Evolutionary conservation across 257 asterid species (phyloP).

Genomic region (Cruciata laevipes): DNA sequence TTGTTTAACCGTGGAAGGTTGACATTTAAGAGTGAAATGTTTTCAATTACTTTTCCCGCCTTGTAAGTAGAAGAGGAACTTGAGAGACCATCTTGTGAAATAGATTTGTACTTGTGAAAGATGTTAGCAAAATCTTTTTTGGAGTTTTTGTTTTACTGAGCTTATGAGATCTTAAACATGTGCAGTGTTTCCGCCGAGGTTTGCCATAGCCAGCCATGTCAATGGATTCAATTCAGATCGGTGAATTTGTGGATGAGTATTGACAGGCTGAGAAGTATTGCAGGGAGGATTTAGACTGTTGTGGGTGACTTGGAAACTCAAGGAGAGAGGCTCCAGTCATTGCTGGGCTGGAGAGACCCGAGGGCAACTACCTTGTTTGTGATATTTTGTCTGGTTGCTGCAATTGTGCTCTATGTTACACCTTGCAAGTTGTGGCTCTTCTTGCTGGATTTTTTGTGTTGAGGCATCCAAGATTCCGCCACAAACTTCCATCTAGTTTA

Average conservation of each 20-base stretch:
- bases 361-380: conserved; percentile 43
- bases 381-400: conserved; percentile 34
- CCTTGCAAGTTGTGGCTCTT: conserved; percentile 39
- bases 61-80: too few relatives aligned
- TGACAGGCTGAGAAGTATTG: conserved; percentile 44
- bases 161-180: too few relatives aligned
- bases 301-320: conserved; percentile 52
- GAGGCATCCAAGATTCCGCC: conserved; percentile 46
- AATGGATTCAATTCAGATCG: too few relatives aligned
- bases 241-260: conserved; percentile 52
- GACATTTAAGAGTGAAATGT: too few relatives aligned
- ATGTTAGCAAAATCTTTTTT: too few relatives aligned
- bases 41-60: too few relatives aligned
- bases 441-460: conserved; percentile 34
- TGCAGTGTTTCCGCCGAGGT: too few relatives aligned
- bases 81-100: too few relatives aligned
- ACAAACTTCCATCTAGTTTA: conserved; percentile 40
- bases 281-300: conserved; percentile 43
- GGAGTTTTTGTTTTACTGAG: too few relatives aligned
- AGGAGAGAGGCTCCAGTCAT: conserved; percentile 42
- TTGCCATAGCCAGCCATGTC: too few relatives aligned
- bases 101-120: too few relatives aligned
- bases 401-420: conserved; percentile 39
- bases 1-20: too few relatives aligned
- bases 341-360: conserved; percentile 56